Conservation (phyloP, 495 filamentous ascomycete genomes). For the Chaetomium fimeti region DNA sequence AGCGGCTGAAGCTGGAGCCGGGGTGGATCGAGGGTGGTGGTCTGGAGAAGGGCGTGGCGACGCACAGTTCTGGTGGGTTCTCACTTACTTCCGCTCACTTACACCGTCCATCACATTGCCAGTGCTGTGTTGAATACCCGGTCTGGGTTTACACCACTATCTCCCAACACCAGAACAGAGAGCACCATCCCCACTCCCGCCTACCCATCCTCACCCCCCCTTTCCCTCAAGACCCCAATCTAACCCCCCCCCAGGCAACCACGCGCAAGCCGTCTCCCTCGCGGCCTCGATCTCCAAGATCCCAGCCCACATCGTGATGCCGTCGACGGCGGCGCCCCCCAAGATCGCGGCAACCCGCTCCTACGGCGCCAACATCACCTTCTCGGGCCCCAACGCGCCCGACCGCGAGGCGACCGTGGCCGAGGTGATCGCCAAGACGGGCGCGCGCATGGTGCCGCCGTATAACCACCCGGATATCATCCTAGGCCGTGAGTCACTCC, state of each 20-base stretch:
- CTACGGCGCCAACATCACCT: constrained; percentile 75
- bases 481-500: constrained; percentile 55
- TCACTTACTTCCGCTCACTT: background rate
- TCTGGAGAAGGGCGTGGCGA: constrained; percentile 71
- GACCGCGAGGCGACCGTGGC: constrained; percentile 78
- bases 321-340: constrained; percentile 70
- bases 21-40: constrained; percentile 54
- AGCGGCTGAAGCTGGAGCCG: constrained; percentile 63
- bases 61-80: constrained; percentile 78
- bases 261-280: constrained; percentile 90
- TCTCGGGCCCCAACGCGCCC: constrained; percentile 73
- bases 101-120: background rate
- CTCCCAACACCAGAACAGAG: too few relatives aligned
- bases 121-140: too few relatives aligned
- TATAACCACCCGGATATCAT: constrained; percentile 92
- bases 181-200: too few relatives aligned
- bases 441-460: constrained; percentile 77
- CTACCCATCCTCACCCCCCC: background rate
- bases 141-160: too few relatives aligned
- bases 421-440: constrained; percentile 64
- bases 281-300: constrained; percentile 63
- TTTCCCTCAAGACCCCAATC: background rate
- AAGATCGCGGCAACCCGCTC: constrained; percentile 80
- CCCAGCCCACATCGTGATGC: constrained; percentile 88
- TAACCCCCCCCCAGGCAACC: constrained; percentile 60